phyloP scores from a whole-genome alignment of 352 stramenopile species.

The Phytophthora pistaciae region DNA sequence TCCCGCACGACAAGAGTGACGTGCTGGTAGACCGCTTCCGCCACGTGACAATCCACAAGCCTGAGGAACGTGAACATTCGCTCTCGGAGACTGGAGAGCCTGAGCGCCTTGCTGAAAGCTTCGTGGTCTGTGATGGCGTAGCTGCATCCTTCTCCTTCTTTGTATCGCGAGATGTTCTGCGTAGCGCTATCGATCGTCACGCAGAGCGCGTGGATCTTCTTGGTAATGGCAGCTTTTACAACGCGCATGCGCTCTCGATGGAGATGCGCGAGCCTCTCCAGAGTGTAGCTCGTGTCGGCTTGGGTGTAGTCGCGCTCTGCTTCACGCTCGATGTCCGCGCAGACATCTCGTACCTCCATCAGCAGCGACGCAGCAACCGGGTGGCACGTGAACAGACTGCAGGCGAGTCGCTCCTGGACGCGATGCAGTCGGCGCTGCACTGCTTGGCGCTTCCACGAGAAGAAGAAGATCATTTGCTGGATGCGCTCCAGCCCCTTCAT shows the following conservation, averaged over 20 bases:
- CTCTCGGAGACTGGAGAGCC: constrained; percentile 47
- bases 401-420: constrained; percentile 46
- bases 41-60: constrained; percentile 51
- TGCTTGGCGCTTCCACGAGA: constrained; percentile 72
- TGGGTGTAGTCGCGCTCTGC: constrained; percentile 17
- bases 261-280: constrained; percentile 20
- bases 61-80: constrained; percentile 68
- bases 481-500: constrained; percentile 72
- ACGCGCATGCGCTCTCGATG: constrained; percentile 24
- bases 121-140: constrained; percentile 30
- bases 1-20: constrained; percentile 38
- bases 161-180: constrained; percentile 24
- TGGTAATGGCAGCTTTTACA: constrained; percentile 19
- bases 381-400: constrained; percentile 65
- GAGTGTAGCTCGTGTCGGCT: constrained; percentile 24
- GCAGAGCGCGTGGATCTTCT: constrained; percentile 34
- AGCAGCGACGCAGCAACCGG: constrained; percentile 43
- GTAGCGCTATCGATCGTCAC: constrained; percentile 23
- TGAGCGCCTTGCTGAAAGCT: constrained; percentile 33
- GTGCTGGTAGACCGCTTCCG: constrained; percentile 56
- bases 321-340: constrained; percentile 29
- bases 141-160: constrained; percentile 10
- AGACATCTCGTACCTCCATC: constrained; percentile 35
- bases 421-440: constrained; percentile 52
- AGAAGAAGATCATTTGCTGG: constrained; percentile 79